These are phyloP conservation scores for Sclerotinia sclerotiorum DNA, from an alignment of 2,329 filamentous ascomycete genomes.

Conservation along the genomic window DNA sequence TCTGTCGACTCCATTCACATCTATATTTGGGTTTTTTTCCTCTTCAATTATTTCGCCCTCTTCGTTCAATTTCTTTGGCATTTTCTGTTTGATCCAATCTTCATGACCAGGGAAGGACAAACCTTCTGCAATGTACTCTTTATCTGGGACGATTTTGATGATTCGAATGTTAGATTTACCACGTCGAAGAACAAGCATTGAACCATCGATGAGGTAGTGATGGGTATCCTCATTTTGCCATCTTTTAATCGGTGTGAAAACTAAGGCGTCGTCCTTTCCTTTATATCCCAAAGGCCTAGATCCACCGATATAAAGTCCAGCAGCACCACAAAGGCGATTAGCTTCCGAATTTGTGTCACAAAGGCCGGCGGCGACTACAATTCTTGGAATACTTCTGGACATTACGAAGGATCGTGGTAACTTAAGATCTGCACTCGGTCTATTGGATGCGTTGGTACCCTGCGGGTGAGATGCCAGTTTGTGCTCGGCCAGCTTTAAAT, in stretches of 20 bases:
- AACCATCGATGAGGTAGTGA: slow-evolving; percentile 60
- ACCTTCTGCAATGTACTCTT: slow-evolving; percentile 40
- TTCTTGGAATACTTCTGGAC: slow-evolving; percentile 55
- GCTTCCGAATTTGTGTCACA: slow-evolving; percentile 57
- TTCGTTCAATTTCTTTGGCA: not conserved
- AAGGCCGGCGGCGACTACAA: slow-evolving; percentile 61
- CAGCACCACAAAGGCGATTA: slow-evolving; percentile 54
- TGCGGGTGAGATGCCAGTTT: too few relatives aligned
- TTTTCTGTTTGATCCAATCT: slow-evolving; percentile 1
- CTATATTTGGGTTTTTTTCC: not conserved
- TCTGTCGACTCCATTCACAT: not conserved
- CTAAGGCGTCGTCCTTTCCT: slow-evolving; percentile 51
- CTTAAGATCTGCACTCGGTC: slow-evolving; percentile 54
- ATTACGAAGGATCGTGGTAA: slow-evolving; percentile 59
- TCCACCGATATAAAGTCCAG: slow-evolving; percentile 62
- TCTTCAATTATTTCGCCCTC: slow-evolving; percentile 7
- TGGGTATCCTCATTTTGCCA: slow-evolving; percentile 58
- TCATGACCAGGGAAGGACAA: slow-evolving; percentile 15
- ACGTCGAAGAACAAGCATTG: slow-evolving; percentile 59
- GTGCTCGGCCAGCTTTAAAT: not conserved
- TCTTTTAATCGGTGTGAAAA: slow-evolving; percentile 61
- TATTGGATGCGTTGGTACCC: slow-evolving; percentile 45
- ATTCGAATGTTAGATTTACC: slow-evolving; percentile 64
- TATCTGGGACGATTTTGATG: slow-evolving; percentile 58
- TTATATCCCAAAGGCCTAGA: slow-evolving; percentile 46